These are phyloP conservation scores for Fistulifera pelliculosa DNA, from an alignment of 108 stramenopile species.

Conservation along the genomic window DNA sequence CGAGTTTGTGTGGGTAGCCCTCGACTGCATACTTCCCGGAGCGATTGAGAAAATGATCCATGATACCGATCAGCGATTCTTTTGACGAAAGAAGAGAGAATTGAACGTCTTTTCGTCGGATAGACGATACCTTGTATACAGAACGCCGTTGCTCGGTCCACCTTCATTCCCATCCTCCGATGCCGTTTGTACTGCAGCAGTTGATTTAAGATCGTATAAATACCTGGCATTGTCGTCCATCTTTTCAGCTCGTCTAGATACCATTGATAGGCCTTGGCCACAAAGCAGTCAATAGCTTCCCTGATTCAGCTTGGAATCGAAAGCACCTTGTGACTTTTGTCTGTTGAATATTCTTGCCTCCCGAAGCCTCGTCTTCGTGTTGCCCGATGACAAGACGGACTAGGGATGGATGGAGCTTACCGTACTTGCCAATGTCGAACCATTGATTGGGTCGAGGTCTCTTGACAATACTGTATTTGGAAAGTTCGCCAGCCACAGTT, in stretches of 20 bases:
- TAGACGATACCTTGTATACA: constrained; percentile 59
- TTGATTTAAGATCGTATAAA: constrained; percentile 35
- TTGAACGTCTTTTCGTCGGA: constrained; percentile 66
- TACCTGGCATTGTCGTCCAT: constrained; percentile 41
- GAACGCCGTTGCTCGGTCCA: constrained; percentile 1
- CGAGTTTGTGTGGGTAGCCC: constrained; percentile 81
- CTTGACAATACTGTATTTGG: constrained; percentile 28
- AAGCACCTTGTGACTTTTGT: constrained; percentile 7
- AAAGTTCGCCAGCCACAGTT: constrained; percentile 21
- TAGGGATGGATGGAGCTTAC: not conserved
- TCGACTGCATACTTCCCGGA: constrained; percentile 62
- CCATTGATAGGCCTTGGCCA: constrained; percentile 37
- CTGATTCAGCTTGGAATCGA: constrained; percentile 18
- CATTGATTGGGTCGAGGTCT: constrained; percentile 20
- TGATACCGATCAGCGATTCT: constrained; percentile 25
- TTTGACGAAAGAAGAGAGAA: constrained; percentile 71
- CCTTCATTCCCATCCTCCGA: constrained; percentile 2
- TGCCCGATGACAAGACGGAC: constrained; percentile 15
- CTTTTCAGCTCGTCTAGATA: constrained; percentile 27
- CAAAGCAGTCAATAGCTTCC: constrained; percentile 36
- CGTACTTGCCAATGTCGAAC: constrained; percentile 26
- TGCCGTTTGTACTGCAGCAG: constrained; percentile 5
- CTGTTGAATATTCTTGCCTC: constrained; percentile 7
- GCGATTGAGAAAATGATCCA: constrained; percentile 43
- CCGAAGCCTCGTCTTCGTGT: constrained; percentile 13